phyloP scores from a whole-genome alignment of 805 yeast species.

The Ogataea minuta region DNA sequence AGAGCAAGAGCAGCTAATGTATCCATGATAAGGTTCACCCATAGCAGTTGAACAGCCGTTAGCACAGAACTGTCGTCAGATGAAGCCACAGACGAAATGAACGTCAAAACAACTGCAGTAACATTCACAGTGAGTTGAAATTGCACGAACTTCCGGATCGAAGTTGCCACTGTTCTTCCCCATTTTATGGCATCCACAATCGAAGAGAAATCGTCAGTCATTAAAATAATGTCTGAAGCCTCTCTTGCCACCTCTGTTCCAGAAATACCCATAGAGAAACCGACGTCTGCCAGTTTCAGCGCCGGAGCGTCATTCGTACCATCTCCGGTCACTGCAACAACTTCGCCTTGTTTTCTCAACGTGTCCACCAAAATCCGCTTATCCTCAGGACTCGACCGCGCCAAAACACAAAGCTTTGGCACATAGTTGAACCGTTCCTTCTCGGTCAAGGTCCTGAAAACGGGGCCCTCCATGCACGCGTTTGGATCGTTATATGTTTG shows the following conservation, averaged over 20 bases:
- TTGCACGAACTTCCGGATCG: constrained; percentile 93
- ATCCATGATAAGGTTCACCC: constrained; percentile 99
- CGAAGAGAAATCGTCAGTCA: constrained; percentile 92
- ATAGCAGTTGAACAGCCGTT: constrained; percentile 93
- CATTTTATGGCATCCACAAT: constrained; percentile 96
- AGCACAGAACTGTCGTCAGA: constrained; percentile 78
- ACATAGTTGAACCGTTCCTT: constrained; percentile 56
- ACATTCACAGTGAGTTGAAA: constrained; percentile 95
- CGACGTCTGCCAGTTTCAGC: constrained; percentile 92
- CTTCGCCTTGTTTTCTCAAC: constrained; percentile 77
- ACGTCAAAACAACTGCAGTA: constrained; percentile 93
- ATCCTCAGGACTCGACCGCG: constrained; percentile 95
- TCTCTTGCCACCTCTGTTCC: constrained; percentile 99
- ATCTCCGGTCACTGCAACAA: constrained; percentile 98
- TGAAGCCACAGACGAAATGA: constrained; percentile 88
- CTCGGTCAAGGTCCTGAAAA: constrained; percentile 64
- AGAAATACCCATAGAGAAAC: constrained; percentile 97
- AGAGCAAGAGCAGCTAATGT: constrained; percentile 96
- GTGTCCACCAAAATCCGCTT: constrained; percentile 83
- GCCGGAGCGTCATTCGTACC: constrained; percentile 99
- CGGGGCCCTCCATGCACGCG: constrained; percentile 91
- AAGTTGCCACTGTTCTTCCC: constrained; percentile 96
- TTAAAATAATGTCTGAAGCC: constrained; percentile 96
- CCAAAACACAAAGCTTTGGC: constrained; percentile 81
- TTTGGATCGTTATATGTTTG: constrained; percentile 51